Evolutionary conservation across 805 yeast genomes (phyloP).

Genomic region (Starmera quercuum): DNA sequence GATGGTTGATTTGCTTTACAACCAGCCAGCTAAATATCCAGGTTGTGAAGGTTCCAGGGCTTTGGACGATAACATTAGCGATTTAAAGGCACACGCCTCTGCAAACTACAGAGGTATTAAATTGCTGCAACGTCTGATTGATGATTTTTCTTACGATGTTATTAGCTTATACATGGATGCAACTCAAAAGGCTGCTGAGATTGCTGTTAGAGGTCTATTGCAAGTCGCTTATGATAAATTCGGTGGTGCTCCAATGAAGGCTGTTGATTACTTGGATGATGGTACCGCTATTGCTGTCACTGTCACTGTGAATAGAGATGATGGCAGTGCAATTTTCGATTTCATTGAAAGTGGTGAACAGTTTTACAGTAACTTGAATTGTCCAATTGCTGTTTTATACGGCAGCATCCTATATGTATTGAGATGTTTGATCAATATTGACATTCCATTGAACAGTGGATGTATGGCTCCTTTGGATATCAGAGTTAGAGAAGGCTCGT

Average conservation of each 20-base stretch:
- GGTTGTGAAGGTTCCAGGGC: conserved; percentile 53
- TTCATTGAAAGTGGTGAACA: conserved; percentile 47
- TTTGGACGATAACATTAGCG: conserved; percentile 44
- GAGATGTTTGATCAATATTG: conserved; percentile 41
- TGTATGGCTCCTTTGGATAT: conserved; percentile 39
- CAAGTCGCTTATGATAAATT: conserved; percentile 33
- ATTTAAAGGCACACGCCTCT: conserved; percentile 41
- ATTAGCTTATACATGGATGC: conserved; percentile 41
- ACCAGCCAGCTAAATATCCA: conserved; percentile 34
- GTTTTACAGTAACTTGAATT: conserved; percentile 44
- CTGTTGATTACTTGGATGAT: conserved; percentile 47
- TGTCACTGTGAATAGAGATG: conserved; percentile 30
- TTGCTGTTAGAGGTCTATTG: conserved; percentile 32
- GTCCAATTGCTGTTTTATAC: conserved; percentile 46
- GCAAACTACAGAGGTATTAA: conserved; percentile 45
- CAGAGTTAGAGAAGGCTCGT: conserved; percentile 25
- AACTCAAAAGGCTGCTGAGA: conserved; percentile 38
- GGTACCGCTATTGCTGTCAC: conserved; percentile 41
- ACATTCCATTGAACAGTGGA: conserved; percentile 52
- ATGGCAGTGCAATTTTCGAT: conserved; percentile 39
- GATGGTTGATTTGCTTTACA: conserved; percentile 34
- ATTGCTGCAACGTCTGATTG: conserved; percentile 32
- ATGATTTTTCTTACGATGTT: conserved; percentile 34
- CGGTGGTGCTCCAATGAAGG: conserved; percentile 28
- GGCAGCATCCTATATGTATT: conserved; percentile 48